A percentile compares a stretch with the other conserved stretches of the same genome.
These are phyloP conservation scores for Hyaloperonospora brassicae DNA, from an alignment of 352 stramenopile species.

Conservation along the genomic window DNA sequence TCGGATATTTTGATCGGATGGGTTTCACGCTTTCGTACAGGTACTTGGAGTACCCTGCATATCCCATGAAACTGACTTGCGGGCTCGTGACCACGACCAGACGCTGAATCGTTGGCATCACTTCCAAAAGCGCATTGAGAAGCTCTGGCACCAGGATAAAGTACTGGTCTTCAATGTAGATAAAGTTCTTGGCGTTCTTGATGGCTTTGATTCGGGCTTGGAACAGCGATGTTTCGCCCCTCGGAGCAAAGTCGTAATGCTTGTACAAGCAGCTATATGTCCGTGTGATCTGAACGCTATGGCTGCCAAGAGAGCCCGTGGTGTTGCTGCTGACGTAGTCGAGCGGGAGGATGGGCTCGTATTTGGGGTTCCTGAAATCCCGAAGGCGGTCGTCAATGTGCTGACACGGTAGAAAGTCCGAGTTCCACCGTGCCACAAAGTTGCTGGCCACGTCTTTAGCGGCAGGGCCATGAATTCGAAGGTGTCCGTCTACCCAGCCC, in stretches of 20 bases:
- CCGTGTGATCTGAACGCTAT: slow-evolving; percentile 45
- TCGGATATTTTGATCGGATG: slow-evolving; percentile 24
- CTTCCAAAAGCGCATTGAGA: slow-evolving; percentile 32
- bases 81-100: slow-evolving; percentile 36
- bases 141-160: slow-evolving; percentile 38
- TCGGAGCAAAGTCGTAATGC: slow-evolving; percentile 46
- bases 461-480: slow-evolving; percentile 39
- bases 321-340: slow-evolving; percentile 11
- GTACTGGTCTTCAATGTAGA: slow-evolving; percentile 30
- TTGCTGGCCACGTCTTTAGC: slow-evolving; percentile 42
- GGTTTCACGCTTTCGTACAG: slow-evolving; percentile 48
- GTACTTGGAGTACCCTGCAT: slow-evolving; percentile 15
- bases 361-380: slow-evolving; percentile 38
- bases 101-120: slow-evolving; percentile 36
- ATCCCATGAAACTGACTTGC: not conserved
- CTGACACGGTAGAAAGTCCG: slow-evolving; percentile 17
- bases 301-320: slow-evolving; percentile 6
- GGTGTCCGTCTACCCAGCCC: slow-evolving; percentile 46
- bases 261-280: slow-evolving; percentile 53
- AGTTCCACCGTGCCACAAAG: slow-evolving; percentile 51
- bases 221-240: slow-evolving; percentile 41
- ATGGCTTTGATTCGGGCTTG: slow-evolving; percentile 35
- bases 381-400: slow-evolving; percentile 27
- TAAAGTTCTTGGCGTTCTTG: slow-evolving; percentile 33
- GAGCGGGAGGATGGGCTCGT: slow-evolving; percentile 12